Evolutionary conservation across 805 yeast genomes (phyloP).

Genomic region (Lachancea waltii): DNA sequence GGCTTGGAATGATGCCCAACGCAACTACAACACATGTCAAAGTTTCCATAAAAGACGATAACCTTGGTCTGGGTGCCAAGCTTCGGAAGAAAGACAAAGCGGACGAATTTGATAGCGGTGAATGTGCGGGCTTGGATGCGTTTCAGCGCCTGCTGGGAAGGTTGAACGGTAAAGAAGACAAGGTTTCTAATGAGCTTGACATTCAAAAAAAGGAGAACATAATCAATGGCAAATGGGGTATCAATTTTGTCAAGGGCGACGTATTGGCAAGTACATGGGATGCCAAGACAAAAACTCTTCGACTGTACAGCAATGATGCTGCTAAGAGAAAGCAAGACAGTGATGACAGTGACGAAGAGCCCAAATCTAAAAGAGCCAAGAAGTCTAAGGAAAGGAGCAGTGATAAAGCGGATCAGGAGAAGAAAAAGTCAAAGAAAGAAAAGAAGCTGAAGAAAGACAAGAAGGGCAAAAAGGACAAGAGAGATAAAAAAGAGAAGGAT

Average conservation of each 20-base stretch:
- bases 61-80: conserved; percentile 83
- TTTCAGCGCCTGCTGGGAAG: conserved; percentile 87
- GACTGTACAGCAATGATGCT: conserved; percentile 24
- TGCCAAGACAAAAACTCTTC: conserved; percentile 40
- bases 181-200: conserved; percentile 57
- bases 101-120: conserved; percentile 73
- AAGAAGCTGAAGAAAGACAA: conserved; percentile 20
- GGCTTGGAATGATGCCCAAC: conserved; percentile 66
- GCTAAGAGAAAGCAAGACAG: conserved; percentile 25
- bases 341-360: conserved; percentile 19
- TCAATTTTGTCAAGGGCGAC: conserved; percentile 81
- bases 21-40: conserved; percentile 78
- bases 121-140: conserved; percentile 85
- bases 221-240: conserved; percentile 82
- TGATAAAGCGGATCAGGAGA: conserved; percentile 24
- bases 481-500: conserved; percentile 23
- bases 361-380: conserved; percentile 26
- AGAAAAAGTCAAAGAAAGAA: conserved; percentile 29
- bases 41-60: conserved; percentile 76
- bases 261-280: conserved; percentile 81
- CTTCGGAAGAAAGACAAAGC: conserved; percentile 49
- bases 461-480: conserved; percentile 7
- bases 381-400: conserved; percentile 22
- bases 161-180: conserved; percentile 78
- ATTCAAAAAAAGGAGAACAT: conserved; percentile 61